phyloP scores from a whole-genome alignment of 139 green algal species.

The Ostreobium quekettii region DNA sequence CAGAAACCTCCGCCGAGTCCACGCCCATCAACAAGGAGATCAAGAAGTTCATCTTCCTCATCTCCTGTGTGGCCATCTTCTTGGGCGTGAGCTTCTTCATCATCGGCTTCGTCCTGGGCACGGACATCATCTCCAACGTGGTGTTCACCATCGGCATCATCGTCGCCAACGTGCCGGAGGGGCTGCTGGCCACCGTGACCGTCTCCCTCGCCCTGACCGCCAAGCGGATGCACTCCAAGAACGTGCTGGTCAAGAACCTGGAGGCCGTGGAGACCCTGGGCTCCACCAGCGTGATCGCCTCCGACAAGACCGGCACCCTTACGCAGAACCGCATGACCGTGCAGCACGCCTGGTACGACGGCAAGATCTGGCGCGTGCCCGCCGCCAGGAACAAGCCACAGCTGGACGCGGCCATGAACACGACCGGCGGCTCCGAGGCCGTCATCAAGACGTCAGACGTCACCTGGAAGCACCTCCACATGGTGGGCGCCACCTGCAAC shows the following conservation, averaged over 20 bases:
- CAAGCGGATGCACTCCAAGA: constrained; percentile 29
- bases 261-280: constrained; percentile 39
- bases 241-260: constrained; percentile 38
- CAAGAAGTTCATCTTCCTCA: constrained; percentile 32
- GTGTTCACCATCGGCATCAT: constrained; percentile 29
- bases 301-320: constrained; percentile 42
- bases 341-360: neutral
- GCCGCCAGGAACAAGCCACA: neutral
- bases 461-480: neutral
- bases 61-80: constrained; percentile 23
- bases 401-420: neutral
- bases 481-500: neutral
- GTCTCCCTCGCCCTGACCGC: constrained; percentile 29
- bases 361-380: neutral
- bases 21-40: constrained; percentile 27
- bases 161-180: constrained; percentile 32
- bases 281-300: constrained; percentile 34
- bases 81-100: constrained; percentile 25
- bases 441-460: neutral
- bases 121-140: constrained; percentile 20
- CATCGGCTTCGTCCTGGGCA: constrained; percentile 19
- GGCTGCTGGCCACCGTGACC: constrained; percentile 29
- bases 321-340: constrained; percentile 27
- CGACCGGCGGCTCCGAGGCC: neutral
- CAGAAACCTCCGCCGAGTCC: constrained; percentile 20